Evolutionary conservation across 2,329 filamentous ascomycete genomes (phyloP).

Genomic region (Colletotrichum costaricense): DNA sequence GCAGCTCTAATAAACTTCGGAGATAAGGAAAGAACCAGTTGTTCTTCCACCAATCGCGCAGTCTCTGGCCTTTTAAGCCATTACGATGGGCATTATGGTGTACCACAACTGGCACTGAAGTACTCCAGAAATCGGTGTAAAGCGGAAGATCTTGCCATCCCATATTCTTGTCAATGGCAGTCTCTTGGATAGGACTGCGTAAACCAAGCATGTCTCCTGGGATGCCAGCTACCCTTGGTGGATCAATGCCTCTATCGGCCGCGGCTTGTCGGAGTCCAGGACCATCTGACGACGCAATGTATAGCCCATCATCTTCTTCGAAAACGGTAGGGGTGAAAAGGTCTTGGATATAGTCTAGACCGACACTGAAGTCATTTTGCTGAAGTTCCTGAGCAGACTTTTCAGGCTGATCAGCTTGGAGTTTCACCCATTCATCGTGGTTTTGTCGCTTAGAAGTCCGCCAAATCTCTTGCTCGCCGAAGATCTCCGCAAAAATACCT

Average conservation of each 20-base stretch:
- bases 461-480: constrained; percentile 42
- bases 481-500: constrained; percentile 45
- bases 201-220: constrained; percentile 37
- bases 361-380: constrained; percentile 42
- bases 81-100: constrained; percentile 40
- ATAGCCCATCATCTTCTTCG: constrained; percentile 41
- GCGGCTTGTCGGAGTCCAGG: constrained; percentile 36
- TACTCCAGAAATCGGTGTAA: constrained; percentile 41
- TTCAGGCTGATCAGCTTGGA: neutral
- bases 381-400: neutral
- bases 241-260: constrained; percentile 37
- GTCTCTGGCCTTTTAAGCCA: constrained; percentile 38
- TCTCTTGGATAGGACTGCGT: neutral
- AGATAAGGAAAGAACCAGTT: constrained; percentile 41
- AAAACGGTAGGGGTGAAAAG: constrained; percentile 45
- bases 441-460: constrained; percentile 2
- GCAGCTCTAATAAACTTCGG: constrained; percentile 32
- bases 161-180: neutral
- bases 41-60: constrained; percentile 39
- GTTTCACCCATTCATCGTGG: neutral
- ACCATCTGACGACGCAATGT: constrained; percentile 38
- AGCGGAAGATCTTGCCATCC: constrained; percentile 33
- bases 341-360: constrained; percentile 44
- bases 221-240: constrained; percentile 39
- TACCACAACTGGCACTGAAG: constrained; percentile 38